Conservation (phyloP, 495 filamentous ascomycete species). For the Recurvomyces mirabilis region DNA sequence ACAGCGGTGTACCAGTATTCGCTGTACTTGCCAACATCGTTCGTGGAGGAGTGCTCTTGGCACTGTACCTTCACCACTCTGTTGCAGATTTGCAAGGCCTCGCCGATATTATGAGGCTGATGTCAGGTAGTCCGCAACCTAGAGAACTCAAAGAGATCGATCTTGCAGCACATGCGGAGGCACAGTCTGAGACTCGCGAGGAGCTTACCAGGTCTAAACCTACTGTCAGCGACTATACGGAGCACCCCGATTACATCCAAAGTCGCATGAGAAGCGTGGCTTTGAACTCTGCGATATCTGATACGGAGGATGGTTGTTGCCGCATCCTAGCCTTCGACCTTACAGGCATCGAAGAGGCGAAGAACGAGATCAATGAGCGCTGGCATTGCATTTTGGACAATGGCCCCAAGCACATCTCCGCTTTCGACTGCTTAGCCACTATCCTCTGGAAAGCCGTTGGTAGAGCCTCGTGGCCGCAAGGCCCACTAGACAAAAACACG, state of each 20-base stretch:
- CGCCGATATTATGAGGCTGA: neutral
- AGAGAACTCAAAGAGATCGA: neutral
- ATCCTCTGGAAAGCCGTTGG: slow-evolving; percentile 8
- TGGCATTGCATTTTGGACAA: neutral
- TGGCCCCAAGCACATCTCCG: neutral
- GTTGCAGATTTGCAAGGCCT: neutral
- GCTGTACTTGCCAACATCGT: neutral
- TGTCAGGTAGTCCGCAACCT: neutral
- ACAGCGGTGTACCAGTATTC: neutral
- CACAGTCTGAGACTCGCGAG: neutral
- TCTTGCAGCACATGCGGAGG: neutral
- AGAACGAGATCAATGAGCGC: neutral
- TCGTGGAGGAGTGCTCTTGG: neutral
- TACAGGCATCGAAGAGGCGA: neutral
- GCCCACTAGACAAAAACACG: neutral
- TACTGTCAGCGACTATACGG: too few relatives aligned
- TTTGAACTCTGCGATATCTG: neutral
- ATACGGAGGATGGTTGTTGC: neutral
- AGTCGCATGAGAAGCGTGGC: too few relatives aligned
- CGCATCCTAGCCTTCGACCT: slow-evolving; percentile 2
- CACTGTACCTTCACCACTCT: neutral
- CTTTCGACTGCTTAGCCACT: slow-evolving; percentile 1
- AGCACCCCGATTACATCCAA: too few relatives aligned
- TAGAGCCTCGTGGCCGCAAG: neutral
- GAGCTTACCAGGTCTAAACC: neutral